Evolutionary conservation across 345 rosid genomes (phyloP).

Genomic region (sweet orange (Citrus sinensis)): DVS_A1.0 CM039168.1:13937001-13937500

Average conservation of each 20-base stretch:
- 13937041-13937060: background rate
- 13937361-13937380: constrained; percentile 72
- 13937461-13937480: constrained; percentile 53
- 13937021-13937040: background rate
- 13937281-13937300: background rate
- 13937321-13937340: constrained; percentile 6
- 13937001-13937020: background rate
- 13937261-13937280: constrained; percentile 47
- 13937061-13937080: background rate
- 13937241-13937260: constrained; percentile 68
- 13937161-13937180: constrained; percentile 74
- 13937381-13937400: constrained; percentile 74
- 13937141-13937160: constrained; percentile 76
- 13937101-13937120: constrained; percentile 82
- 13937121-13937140: constrained; percentile 85
- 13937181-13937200: constrained; percentile 83
- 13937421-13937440: constrained; percentile 65
- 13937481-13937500: background rate
- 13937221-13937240: constrained; percentile 55
- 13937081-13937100: constrained; percentile 55
- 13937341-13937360: background rate
- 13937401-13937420: constrained; percentile 73
- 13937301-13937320: background rate
- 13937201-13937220: constrained; percentile 66
- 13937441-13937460: constrained; percentile 47